A percentile compares a stretch with the other conserved stretches of the same genome.
Conservation (phyloP, 495 filamentous ascomycete genomes). For the Penicillium chermesinum region DNA sequence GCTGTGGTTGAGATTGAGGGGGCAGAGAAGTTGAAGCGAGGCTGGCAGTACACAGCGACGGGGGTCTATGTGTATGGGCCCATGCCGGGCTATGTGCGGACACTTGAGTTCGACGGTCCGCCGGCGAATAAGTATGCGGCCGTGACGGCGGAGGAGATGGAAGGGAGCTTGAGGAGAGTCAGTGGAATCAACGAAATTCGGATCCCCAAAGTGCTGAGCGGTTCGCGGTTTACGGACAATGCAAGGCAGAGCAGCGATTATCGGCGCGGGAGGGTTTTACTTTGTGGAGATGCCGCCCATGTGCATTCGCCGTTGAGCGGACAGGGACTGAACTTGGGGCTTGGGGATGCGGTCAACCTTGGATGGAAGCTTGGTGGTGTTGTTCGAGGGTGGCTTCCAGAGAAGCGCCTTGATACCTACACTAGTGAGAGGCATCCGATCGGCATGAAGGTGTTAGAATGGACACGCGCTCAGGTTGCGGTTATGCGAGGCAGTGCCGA, state of each 20-base stretch:
- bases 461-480: conserved; percentile 21
- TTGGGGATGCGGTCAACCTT: conserved; percentile 46
- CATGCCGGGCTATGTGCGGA: conserved; percentile 4
- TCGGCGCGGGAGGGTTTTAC: conserved; percentile 31
- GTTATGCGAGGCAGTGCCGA: conserved; percentile 18
- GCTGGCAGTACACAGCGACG: conserved; percentile 14
- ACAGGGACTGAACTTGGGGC: conserved; percentile 46
- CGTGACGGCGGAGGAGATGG: conserved; percentile 24
- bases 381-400: conserved; percentile 20
- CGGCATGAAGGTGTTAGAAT: conserved; percentile 24
- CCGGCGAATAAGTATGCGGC: conserved; percentile 18
- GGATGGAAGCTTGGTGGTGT: conserved; percentile 45
- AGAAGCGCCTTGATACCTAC: conserved; percentile 30
- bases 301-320: conserved; percentile 43
- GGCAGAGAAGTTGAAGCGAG: conserved; percentile 16
- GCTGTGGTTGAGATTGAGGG: conserved; percentile 13
- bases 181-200: conserved; percentile 14
- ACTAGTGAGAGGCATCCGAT: conserved; percentile 23
- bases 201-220: conserved; percentile 19
- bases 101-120: conserved; percentile 27
- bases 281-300: conserved; percentile 48
- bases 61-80: conserved; percentile 15
- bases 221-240: conserved; percentile 26
- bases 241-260: conserved; percentile 22
- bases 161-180: conserved; percentile 21